These are phyloP conservation scores for Xylaria curta DNA, from an alignment of 495 filamentous ascomycete species.

Conservation along the genomic window DNA sequence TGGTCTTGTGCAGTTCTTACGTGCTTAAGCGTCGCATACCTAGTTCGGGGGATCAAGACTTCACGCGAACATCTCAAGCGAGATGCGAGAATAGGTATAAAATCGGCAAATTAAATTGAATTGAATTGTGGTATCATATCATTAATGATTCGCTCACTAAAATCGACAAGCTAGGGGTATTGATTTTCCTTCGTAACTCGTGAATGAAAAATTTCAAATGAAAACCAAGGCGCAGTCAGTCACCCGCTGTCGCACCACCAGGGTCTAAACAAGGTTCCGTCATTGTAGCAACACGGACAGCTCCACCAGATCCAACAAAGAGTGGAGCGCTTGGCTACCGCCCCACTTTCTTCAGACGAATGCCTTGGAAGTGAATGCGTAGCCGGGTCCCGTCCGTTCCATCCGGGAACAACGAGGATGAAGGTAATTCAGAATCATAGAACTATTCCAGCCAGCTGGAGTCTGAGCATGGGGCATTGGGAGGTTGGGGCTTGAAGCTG, in stretches of 20 bases:
- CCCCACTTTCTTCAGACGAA: slow-evolving; percentile 1
- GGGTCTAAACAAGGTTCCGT: slow-evolving; percentile 14
- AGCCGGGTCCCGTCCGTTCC: background rate
- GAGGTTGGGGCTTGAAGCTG: background rate
- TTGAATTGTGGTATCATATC: slow-evolving; percentile 16
- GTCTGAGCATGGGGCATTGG: background rate
- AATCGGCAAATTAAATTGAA: background rate
- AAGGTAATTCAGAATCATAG: background rate
- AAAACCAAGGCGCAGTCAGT: slow-evolving; percentile 13
- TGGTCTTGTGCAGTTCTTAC: slow-evolving; percentile 18
- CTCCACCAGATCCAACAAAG: slow-evolving; percentile 6
- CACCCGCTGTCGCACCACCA: slow-evolving; percentile 12
- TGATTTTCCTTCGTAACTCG: slow-evolving; percentile 18
- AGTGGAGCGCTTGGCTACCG: background rate
- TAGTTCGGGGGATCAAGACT: background rate
- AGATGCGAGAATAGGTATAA: background rate
- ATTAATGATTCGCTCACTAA: background rate
- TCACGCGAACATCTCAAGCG: background rate
- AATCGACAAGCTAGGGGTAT: slow-evolving; percentile 6
- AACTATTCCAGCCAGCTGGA: slow-evolving; percentile 8
- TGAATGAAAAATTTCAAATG: slow-evolving; percentile 12
- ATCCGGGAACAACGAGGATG: background rate
- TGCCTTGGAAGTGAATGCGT: background rate
- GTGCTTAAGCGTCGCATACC: background rate
- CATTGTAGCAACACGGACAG: slow-evolving; percentile 5